Percentiles rank a stretch among this genome's conserved stretches.
These are phyloP conservation scores for Lipomyces sp. DNA, from an alignment of 805 yeast species.

Conservation along the genomic window DNA sequence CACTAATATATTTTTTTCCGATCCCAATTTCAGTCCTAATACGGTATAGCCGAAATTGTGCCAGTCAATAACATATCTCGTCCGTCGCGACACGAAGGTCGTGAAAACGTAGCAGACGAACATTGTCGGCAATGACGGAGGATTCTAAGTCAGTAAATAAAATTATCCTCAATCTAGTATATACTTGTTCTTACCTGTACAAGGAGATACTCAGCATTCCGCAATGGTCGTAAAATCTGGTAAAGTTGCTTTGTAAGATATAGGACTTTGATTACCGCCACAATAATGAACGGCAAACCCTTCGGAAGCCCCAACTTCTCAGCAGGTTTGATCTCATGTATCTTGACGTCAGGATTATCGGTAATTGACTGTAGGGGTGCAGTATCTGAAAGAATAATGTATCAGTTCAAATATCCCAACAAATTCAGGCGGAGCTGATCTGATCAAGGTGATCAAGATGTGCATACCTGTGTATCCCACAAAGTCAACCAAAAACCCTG, in stretches of 20 bases:
- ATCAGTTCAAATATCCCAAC: neutral
- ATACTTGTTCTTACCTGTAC: constrained; percentile 45
- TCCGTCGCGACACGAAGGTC: constrained; percentile 54
- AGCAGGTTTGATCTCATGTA: constrained; percentile 43
- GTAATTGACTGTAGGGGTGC: constrained; percentile 39
- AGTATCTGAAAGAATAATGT: constrained; percentile 21
- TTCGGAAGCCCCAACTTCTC: constrained; percentile 32
- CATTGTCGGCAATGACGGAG: constrained; percentile 87
- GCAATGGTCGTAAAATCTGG: constrained; percentile 55
- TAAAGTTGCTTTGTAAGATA: constrained; percentile 47
- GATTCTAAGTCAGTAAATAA: constrained; percentile 56
- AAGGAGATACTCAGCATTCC: constrained; percentile 70
- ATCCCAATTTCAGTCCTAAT: constrained; percentile 63
- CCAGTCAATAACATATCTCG: constrained; percentile 87
- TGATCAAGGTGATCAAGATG: neutral
- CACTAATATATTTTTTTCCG: constrained; percentile 63
- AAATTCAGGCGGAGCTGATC: neutral
- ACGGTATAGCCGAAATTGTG: constrained; percentile 91
- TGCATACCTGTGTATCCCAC: constrained; percentile 67
- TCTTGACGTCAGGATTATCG: constrained; percentile 40
- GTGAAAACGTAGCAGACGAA: constrained; percentile 64
- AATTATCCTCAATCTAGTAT: constrained; percentile 46
- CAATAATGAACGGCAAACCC: constrained; percentile 58
- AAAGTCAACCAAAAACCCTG: constrained; percentile 74
- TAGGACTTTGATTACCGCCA: constrained; percentile 63